Conservation (phyloP, 768 basidiomycete genomes). For the Suillus alpinus region DNA sequence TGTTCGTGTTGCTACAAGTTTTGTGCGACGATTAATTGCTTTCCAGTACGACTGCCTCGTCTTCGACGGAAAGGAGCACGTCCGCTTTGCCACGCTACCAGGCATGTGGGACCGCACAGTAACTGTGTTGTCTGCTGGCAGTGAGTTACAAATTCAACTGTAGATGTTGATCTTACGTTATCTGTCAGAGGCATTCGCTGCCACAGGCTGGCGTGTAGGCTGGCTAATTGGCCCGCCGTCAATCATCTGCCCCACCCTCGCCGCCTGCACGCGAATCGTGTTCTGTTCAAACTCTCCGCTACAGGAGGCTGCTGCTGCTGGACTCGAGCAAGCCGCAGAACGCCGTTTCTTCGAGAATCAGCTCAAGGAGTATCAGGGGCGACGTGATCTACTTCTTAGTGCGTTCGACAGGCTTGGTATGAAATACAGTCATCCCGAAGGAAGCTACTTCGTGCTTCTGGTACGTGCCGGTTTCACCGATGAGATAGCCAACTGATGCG, state of each 20-base stretch:
- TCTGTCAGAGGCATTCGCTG: conserved; percentile 83
- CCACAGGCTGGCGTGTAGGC: conserved; percentile 96
- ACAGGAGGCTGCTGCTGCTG: conserved; percentile 91
- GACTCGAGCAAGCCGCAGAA: conserved; percentile 74
- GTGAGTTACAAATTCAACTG: conserved; percentile 42
- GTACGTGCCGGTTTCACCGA: conserved; percentile 40
- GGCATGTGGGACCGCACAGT: conserved; percentile 99
- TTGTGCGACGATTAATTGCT: not conserved
- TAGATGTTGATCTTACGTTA: conserved; percentile 1
- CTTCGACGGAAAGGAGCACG: conserved; percentile 84
- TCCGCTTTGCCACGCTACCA: conserved; percentile 90
- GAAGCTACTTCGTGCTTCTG: conserved; percentile 86
- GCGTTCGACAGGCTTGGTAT: conserved; percentile 84
- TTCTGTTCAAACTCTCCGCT: conserved; percentile 94
- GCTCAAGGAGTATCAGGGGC: conserved; percentile 71
- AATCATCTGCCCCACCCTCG: conserved; percentile 83
- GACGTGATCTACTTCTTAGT: conserved; percentile 68
- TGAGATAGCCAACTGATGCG: too few relatives aligned
- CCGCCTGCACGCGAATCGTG: conserved; percentile 90
- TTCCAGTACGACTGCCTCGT: conserved; percentile 89
- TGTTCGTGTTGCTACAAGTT: not conserved
- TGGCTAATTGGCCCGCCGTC: conserved; percentile 89
- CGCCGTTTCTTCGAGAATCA: conserved; percentile 79
- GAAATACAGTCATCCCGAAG: conserved; percentile 85
- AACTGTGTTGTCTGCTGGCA: conserved; percentile 93